Base-by-base conservation (phyloP, 2,329 filamentous ascomycete species). In the Byssoonygena ceratinophila region DNA sequence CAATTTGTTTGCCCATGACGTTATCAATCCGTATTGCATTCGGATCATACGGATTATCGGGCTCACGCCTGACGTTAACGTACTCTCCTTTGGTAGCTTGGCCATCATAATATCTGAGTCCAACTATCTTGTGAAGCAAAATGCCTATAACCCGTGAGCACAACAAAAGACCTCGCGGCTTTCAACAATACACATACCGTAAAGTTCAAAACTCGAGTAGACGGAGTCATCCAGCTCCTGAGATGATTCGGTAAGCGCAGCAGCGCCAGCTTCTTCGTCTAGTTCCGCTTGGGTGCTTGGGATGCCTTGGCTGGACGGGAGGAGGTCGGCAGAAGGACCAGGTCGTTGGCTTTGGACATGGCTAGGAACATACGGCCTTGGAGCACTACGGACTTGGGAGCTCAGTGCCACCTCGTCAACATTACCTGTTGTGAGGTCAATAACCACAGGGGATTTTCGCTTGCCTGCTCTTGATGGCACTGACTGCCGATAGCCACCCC, bases 21-120 rank as follows among this genome's bases (percentile, higher is more conserved):
- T 92, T 94, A 60, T 85, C 76, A 1, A 94, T 79, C 4, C 81
- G 79, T 53, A 94, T 87, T 0, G 87, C 87, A 68, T 92, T 92
- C 4, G 59, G 57, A 63, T 92, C 86, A 62, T 84, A 86, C 59
- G 69, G 72, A 61, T 91, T 91, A 1, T 67, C 61, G 1, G 84
- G 82, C 62, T 91, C 83, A 61, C 86, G 73, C 32, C 71, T 72
- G 51, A 84, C 70, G 44, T 82, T 66, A 1, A 87, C 80, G 50
- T 77, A 72, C 63, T 87, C 83, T 22, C 82, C 81, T 1, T 72
- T 59, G 6, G 76, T 81, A 12, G 82, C 83, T 58, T 76, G 71
- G 1, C 83, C 83, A 51, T 66, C 67, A 64, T 87, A 87, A 63
- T 79, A 85, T 70, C 75, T 60, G 62, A 77, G 68, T 1, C 80